A percentile compares a stretch with the other conserved stretches of the same genome.
These are phyloP conservation scores for Aphanomyces invadans DNA, from an alignment of 352 stramenopile genomes.

Conservation along the genomic window DNA sequence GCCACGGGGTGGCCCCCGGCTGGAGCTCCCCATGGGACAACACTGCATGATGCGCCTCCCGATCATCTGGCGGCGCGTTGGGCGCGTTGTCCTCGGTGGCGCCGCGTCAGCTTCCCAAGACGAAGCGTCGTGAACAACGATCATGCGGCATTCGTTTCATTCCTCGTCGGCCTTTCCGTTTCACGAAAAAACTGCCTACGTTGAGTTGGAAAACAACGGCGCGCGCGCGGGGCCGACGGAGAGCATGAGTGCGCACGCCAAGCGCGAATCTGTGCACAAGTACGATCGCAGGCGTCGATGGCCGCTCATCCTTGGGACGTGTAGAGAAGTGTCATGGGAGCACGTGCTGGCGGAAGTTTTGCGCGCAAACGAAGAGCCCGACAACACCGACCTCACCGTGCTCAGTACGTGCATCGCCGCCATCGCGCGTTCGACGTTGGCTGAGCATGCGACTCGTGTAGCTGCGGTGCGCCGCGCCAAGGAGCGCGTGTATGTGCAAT, in stretches of 20 bases:
- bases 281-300: not conserved
- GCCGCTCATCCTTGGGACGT: not conserved
- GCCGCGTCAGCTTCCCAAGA: no score
- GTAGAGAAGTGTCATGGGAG: constrained; percentile 1
- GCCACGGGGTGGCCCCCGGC: no score
- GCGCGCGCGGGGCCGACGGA: no score
- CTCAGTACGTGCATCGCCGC: not conserved
- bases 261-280: not conserved
- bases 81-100: no score
- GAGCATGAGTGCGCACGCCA: not conserved
- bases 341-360: not conserved
- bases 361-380: not conserved
- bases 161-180: no score
- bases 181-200: not conserved
- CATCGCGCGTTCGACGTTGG: no score
- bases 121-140: no score
- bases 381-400: not conserved
- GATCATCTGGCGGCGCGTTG: no score
- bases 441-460: not conserved
- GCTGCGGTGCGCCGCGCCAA: constrained; percentile 2
- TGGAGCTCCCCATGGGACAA: no score
- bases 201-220: not conserved
- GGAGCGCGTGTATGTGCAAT: constrained; percentile 16
- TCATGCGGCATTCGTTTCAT: no score
- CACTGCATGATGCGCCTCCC: no score